Conservation (phyloP, 2,329 filamentous ascomycete species). For the Metarhizium brunneum region DNA sequence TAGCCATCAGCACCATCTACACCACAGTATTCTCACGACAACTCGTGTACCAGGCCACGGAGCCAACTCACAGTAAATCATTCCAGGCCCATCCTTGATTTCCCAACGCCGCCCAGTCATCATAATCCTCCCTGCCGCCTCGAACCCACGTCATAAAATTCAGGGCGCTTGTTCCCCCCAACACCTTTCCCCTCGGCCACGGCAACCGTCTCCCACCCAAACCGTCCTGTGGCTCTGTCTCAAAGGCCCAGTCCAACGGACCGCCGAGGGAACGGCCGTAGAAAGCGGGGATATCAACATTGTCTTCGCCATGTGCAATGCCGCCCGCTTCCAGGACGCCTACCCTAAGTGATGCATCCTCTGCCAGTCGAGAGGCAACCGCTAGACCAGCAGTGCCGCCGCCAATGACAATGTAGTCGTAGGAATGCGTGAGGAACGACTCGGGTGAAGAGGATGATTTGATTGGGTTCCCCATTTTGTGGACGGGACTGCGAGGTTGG, state of each 20-base stretch:
- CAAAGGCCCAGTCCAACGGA: conserved; percentile 31
- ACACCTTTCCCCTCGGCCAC: conserved; percentile 36
- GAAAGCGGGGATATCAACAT: conserved; percentile 30
- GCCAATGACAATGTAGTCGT: conserved; percentile 36
- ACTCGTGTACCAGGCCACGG: no score
- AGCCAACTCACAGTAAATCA: conserved; percentile 19
- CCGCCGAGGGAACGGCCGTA: conserved; percentile 27
- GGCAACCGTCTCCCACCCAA: conserved; percentile 28
- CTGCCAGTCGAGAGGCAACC: conserved; percentile 37
- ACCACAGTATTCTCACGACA: not conserved
- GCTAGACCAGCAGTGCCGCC: conserved; percentile 46
- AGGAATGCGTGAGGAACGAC: conserved; percentile 15
- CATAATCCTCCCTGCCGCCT: conserved; percentile 37
- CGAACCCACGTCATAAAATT: conserved; percentile 49
- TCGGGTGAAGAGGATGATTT: conserved; percentile 6
- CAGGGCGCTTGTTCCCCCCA: conserved; percentile 54
- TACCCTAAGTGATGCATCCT: conserved; percentile 19
- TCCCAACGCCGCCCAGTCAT: conserved; percentile 48
- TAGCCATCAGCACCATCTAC: not conserved
- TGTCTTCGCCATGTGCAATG: conserved; percentile 17
- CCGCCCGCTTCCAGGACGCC: conserved; percentile 24
- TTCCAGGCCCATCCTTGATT: conserved; percentile 52
- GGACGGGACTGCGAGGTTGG: not conserved
- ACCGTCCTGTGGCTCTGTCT: conserved; percentile 27
- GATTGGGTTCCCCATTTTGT: not conserved